Percentiles rank a stretch among this genome's conserved stretches.
phyloP scores from a whole-genome alignment of 495 filamentous ascomycete species.

The Trichodelitschia bisporula region DNA sequence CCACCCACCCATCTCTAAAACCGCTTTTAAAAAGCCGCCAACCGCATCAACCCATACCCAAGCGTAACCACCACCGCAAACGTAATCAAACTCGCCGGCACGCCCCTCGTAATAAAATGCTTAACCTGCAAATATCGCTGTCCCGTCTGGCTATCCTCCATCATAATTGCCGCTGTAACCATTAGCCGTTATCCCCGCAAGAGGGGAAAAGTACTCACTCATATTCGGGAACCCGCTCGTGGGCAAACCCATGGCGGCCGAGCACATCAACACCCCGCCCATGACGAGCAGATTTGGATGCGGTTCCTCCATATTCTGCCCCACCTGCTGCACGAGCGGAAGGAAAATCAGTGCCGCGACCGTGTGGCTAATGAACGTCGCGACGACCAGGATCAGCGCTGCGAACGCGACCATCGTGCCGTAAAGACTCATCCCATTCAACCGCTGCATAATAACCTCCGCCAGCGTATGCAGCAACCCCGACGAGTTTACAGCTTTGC shows the following conservation, averaged over 20 bases:
- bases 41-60: conserved; percentile 70
- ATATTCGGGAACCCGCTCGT: conserved; percentile 97
- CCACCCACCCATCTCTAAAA: too few relatives aligned
- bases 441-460: conserved; percentile 37
- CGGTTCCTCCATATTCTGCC: conserved; percentile 58
- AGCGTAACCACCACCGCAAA: conserved; percentile 62
- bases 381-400: conserved; percentile 67
- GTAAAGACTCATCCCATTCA: conserved; percentile 66
- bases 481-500: conserved; percentile 82
- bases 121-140: conserved; percentile 78
- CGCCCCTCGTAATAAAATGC: conserved; percentile 79
- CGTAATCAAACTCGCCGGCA: conserved; percentile 62
- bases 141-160: conserved; percentile 77
- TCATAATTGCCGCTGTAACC: conserved; percentile 80
- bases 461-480: conserved; percentile 86
- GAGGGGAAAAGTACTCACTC: conserved; percentile 39
- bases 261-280: conserved; percentile 45
- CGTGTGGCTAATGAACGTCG: conserved; percentile 95
- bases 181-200: conserved; percentile 1
- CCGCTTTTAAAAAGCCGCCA: conserved; percentile 40
- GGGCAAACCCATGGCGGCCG: conserved; percentile 66
- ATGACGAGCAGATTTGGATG: conserved; percentile 93
- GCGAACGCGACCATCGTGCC: conserved; percentile 71
- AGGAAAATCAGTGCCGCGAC: conserved; percentile 90
- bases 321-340: conserved; percentile 69